These are phyloP conservation scores for Viola odorata DNA, from an alignment of 345 rosid genomes.

Conservation along the genomic window DNA sequence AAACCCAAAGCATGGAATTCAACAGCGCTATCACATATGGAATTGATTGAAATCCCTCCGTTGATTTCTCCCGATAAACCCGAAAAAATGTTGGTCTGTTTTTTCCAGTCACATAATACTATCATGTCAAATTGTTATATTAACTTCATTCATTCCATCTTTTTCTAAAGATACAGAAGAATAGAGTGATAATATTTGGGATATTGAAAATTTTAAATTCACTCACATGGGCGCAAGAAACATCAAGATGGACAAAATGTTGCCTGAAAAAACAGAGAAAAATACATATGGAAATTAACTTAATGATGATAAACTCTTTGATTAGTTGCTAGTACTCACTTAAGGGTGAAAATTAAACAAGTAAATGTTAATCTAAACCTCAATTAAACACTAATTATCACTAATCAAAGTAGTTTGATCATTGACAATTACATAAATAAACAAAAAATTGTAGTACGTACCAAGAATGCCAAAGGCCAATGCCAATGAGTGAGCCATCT, in stretches of 20 bases:
- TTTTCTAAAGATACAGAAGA: neutral
- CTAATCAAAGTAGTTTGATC: neutral
- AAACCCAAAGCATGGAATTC: conserved; percentile 27
- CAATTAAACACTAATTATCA: neutral
- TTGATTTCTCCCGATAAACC: conserved; percentile 26
- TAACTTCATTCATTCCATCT: neutral
- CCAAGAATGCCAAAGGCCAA: conserved; percentile 68
- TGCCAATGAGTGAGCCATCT: conserved; percentile 31
- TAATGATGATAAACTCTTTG: neutral
- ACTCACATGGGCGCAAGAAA: conserved; percentile 75
- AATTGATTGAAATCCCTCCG: conserved; percentile 25
- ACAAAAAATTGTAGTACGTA: conserved; percentile 9
- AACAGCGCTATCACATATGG: conserved; percentile 25
- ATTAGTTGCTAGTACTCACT: neutral
- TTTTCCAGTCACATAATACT: neutral
- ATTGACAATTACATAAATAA: neutral
- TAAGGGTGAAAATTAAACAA: neutral
- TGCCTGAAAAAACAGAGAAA: conserved; percentile 32
- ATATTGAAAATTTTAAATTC: neutral
- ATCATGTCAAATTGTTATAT: neutral
- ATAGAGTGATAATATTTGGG: neutral
- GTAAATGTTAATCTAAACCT: neutral
- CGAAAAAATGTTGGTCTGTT: conserved; percentile 23
- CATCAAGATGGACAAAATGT: conserved; percentile 47
- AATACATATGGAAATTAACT: neutral